phyloP scores from a whole-genome alignment of 257 asterid genomes.

The Striga asiatica region DNA sequence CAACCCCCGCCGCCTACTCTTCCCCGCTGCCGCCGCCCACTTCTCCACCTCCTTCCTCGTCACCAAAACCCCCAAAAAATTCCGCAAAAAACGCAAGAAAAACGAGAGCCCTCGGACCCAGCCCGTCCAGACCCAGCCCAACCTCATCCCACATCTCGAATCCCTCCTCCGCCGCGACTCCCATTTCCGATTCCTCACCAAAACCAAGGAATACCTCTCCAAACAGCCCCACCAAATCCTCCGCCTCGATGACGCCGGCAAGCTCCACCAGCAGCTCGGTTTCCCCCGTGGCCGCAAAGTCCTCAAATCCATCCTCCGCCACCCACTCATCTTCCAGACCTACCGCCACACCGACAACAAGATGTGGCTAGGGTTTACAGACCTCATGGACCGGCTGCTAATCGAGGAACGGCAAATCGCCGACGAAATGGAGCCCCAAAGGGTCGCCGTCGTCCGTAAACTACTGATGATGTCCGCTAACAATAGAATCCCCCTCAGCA shows the following conservation, averaged over 20 bases:
- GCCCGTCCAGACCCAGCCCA: conserved; percentile 63
- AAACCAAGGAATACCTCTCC: conserved; percentile 59
- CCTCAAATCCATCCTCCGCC: conserved; percentile 46
- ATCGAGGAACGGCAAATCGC: conserved; percentile 28
- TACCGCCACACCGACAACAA: conserved; percentile 68
- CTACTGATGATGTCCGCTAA: conserved; percentile 69
- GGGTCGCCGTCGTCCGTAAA: conserved; percentile 55
- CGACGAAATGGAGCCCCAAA: conserved; percentile 36
- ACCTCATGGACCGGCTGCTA: conserved; percentile 46
- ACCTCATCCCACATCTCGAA: conserved; percentile 53
- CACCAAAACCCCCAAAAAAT: conserved; percentile 81
- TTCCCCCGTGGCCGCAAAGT: conserved; percentile 87
- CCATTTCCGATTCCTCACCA: conserved; percentile 59
- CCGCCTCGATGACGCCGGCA: conserved; percentile 77
- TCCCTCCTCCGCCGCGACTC: conserved; percentile 50
- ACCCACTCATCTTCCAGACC: conserved; percentile 56
- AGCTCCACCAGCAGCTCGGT: conserved; percentile 74
- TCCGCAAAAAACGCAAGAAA: conserved; percentile 59
- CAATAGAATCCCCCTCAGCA: conserved; percentile 61
- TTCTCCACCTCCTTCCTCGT: conserved; percentile 77
- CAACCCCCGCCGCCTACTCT: conserved; percentile 14
- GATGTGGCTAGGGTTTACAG: conserved; percentile 82
- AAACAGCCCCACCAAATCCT: conserved; percentile 66
- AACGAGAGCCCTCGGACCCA: conserved; percentile 66
- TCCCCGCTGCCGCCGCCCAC: conserved; percentile 20